phyloP scores from a whole-genome alignment of 164 flowering plant species.

The Macadamia integrifolia region DNA sequence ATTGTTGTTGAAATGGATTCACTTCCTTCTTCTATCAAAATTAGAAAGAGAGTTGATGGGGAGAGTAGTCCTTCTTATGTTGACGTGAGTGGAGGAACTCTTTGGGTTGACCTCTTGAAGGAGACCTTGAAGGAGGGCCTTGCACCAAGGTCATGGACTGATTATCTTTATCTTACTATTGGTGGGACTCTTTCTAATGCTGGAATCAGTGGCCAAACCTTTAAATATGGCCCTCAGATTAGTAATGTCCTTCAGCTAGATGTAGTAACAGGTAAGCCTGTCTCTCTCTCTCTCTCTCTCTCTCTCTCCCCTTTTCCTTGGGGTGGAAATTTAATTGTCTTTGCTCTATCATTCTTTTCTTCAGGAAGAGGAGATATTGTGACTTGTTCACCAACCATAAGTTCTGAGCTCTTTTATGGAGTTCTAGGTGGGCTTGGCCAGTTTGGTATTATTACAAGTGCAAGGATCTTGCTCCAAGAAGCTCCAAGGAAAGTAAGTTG shows the following conservation, averaged over 20 bases:
- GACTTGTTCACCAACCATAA: slow-evolving; percentile 31
- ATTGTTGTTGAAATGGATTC: slow-evolving; percentile 36
- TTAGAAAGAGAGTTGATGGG: background rate
- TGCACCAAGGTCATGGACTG: slow-evolving; percentile 48
- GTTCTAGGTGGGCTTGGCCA: slow-evolving; percentile 52
- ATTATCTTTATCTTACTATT: slow-evolving; percentile 34
- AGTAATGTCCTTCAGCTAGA: slow-evolving; percentile 36
- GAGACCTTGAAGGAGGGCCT: slow-evolving; percentile 28
- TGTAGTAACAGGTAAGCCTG: slow-evolving; percentile 38
- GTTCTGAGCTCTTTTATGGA: slow-evolving; percentile 35
- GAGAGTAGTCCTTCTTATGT: slow-evolving; percentile 1
- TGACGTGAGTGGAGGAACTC: slow-evolving; percentile 40
- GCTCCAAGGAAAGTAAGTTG: slow-evolving; percentile 33
- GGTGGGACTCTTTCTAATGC: slow-evolving; percentile 50
- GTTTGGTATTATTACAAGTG: slow-evolving; percentile 47
- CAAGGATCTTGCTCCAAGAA: slow-evolving; percentile 33
- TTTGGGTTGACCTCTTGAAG: slow-evolving; percentile 38
- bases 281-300: background rate
- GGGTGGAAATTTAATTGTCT: background rate
- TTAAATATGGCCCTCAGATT: slow-evolving; percentile 44
- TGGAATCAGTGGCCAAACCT: slow-evolving; percentile 52
- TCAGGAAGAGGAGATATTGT: slow-evolving; percentile 36
- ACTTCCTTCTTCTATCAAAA: slow-evolving; percentile 23
- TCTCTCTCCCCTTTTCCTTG: background rate
- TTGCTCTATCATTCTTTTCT: background rate